Evolutionary conservation across 805 yeast species (phyloP), one percentile per base, ranked within the genome.

Genomic region (Saccharomycopsis sp.): DNA sequence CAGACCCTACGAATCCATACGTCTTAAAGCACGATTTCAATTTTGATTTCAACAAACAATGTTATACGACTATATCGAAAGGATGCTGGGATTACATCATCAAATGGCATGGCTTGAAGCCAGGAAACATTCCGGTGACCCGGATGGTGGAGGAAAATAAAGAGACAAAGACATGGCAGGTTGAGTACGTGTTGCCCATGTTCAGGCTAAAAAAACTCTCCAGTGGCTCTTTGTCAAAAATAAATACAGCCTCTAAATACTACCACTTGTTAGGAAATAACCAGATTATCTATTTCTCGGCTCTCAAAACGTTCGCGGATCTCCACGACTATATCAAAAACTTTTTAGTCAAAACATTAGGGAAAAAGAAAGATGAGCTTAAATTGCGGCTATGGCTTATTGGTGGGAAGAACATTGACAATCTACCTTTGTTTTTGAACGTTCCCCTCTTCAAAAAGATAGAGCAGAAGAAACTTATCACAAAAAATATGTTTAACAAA

Each of bases 381-480:
- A 51, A 51, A 34, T 23, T 58, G 3, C 18, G 61, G n/a, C 24
- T 58, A 3, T 58, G 61, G 61, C 21, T 18, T 40, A 24, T 58
- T n/a, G 24, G 34, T n/a, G 61, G 55, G 24, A n/a, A 34, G 20
- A 52, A 24, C 18, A 14, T 55, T 3, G 53, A 44, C 2, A 50
- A 24, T 37, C 15, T 41, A 3, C 61, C 57, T 5, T 40, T 58
- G n/a, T 24, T 58, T 20, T 24, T 58, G 14, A 58, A 58, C 23
- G 34, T 58, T 34, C 52, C 56, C 2, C 16, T 21, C 5, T 58
- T 58, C 24, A 54, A 52, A 41, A 54, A 47, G 20, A n/a, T 58
- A 5, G 51, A 18, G 3, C 4, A 8, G 23, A 54, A 54, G 50
- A 52, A 18, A 52, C 41, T 58, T 20, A 14, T 58, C 12, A n/a